phyloP scores from a whole-genome alignment of 305 asterid genomes.

The Fraxinus sp. region DNA sequence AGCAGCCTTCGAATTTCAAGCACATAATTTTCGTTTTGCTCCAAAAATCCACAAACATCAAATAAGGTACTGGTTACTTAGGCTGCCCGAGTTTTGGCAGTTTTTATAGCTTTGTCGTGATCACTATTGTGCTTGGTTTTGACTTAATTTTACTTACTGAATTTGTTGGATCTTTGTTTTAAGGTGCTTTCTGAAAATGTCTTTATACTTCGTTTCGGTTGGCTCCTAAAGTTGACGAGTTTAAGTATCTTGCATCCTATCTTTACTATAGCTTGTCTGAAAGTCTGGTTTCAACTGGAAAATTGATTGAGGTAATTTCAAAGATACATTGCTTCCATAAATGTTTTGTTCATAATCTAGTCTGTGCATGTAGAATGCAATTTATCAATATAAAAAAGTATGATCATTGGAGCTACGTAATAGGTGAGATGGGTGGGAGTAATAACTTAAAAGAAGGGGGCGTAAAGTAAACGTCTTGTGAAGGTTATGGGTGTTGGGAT shows the following conservation, averaged over 20 bases:
- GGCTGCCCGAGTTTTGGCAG: not conserved
- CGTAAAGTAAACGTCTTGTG: not conserved
- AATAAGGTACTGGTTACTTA: slow-evolving; percentile 18
- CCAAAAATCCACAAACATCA: not conserved
- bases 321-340: slow-evolving; percentile 20
- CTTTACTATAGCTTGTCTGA: slow-evolving; percentile 72
- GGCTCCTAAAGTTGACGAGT: slow-evolving; percentile 59
- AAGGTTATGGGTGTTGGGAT: no score
- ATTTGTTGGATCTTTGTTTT: slow-evolving; percentile 30
- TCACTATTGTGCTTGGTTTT: not conserved
- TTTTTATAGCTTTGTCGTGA: not conserved
- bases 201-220: slow-evolving; percentile 33
- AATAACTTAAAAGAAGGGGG: not conserved
- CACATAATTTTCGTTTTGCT: slow-evolving; percentile 10
- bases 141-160: not conserved
- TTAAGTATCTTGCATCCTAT: slow-evolving; percentile 59
- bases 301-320: slow-evolving; percentile 62
- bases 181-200: not conserved
- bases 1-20: slow-evolving; percentile 27
- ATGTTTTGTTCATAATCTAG: not conserved
- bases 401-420: not conserved
- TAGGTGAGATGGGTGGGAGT: no score
- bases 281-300: slow-evolving; percentile 60
- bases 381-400: no score
- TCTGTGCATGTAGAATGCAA: slow-evolving; percentile 37